Conservation (phyloP, 2,329 filamentous ascomycete species). For the Emericellopsis cladophorae region DNA sequence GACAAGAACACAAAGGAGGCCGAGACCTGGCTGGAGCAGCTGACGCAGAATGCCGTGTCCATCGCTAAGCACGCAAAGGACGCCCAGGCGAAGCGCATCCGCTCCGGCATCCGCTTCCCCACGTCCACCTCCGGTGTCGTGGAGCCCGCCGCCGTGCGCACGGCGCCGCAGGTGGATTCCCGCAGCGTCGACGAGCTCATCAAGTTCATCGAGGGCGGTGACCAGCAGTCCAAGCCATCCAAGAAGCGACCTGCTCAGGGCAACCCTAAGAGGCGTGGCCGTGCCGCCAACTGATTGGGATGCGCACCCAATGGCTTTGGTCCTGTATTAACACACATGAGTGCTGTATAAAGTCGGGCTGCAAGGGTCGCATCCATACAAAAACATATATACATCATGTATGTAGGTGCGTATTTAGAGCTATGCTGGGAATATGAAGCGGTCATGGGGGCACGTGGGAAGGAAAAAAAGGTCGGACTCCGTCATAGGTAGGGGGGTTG, state of each 20-base stretch:
- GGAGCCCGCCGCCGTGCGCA: conserved; percentile 12
- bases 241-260: conserved; percentile 43
- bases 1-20: conserved; percentile 98
- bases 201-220: conserved; percentile 79
- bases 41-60: conserved; percentile 88
- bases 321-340: background rate
- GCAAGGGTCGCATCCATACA: no score
- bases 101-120: conserved; percentile 57
- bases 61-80: conserved; percentile 93
- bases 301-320: conserved; percentile 1
- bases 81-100: conserved; percentile 60
- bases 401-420: background rate
- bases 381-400: conserved; percentile 1
- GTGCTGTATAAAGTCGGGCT: no score
- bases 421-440: background rate
- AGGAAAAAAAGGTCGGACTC: no score
- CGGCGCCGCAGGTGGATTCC: conserved; percentile 44
- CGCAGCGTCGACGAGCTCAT: conserved; percentile 87
- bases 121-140: conserved; percentile 10
- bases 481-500: no score
- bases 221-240: conserved; percentile 35
- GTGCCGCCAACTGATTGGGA: conserved; percentile 2
- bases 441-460: background rate
- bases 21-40: conserved; percentile 88
- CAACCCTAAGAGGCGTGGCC: conserved; percentile 42